phyloP scores from a whole-genome alignment of 2,329 filamentous ascomycete genomes.

The Zasmidium cellare region DNA sequence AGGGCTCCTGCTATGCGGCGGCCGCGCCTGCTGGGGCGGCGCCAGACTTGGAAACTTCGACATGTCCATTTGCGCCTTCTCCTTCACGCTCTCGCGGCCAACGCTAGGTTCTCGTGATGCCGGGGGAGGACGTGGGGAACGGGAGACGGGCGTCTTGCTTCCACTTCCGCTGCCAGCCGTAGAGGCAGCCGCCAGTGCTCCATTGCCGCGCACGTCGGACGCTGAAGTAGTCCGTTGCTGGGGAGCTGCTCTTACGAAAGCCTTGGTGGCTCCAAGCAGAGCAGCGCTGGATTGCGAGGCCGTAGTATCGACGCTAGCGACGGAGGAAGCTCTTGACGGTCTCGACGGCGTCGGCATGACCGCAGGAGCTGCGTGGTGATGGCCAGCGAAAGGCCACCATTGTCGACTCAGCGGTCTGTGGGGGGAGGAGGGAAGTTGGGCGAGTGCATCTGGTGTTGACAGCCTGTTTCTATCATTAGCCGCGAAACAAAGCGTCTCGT shows the following conservation, averaged over 20 bases:
- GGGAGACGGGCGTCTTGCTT: constrained; percentile 10
- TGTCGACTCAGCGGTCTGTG: neutral
- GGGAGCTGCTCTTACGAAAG: constrained; percentile 39
- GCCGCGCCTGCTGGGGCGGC: constrained; percentile 8
- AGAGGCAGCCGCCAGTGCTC: constrained; percentile 38
- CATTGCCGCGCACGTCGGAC: constrained; percentile 8
- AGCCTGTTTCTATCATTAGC: neutral
- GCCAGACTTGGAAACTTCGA: constrained; percentile 10
- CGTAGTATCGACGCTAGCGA: constrained; percentile 22
- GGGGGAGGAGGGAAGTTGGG: neutral
- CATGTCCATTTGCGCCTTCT: constrained; percentile 5
- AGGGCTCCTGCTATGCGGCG: constrained; percentile 21
- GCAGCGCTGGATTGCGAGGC: constrained; percentile 41
- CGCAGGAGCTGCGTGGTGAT: constrained; percentile 35
- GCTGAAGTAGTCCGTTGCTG: neutral
- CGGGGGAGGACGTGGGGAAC: constrained; percentile 15
- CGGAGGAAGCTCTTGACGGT: constrained; percentile 26
- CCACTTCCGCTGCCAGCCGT: constrained; percentile 34
- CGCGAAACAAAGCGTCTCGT: neutral
- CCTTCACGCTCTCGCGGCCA: constrained; percentile 5
- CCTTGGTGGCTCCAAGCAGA: constrained; percentile 49
- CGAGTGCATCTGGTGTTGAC: neutral
- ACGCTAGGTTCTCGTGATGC: constrained; percentile 9
- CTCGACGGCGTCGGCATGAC: constrained; percentile 23
- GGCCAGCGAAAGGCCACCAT: constrained; percentile 27